Evolutionary conservation across 2,329 filamentous ascomycete genomes (phyloP).

Genomic region (Salinomyces thailandicus): DNA sequence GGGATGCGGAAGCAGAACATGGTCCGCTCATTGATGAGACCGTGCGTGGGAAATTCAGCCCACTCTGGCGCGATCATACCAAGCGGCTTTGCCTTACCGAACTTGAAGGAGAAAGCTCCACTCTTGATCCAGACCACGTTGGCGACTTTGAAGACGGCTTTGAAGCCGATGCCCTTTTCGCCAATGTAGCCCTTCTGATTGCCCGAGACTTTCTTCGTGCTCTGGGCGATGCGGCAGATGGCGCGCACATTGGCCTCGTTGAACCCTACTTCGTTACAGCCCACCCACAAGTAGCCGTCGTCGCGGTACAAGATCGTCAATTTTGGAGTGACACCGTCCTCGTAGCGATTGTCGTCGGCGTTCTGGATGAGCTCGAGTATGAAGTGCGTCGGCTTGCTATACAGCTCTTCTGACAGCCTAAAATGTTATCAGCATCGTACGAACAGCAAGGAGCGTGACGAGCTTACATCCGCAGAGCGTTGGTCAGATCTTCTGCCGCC

Average conservation of each 20-base stretch:
- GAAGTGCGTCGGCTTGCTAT: constrained; percentile 33
- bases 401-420: constrained; percentile 1
- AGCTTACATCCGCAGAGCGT: background rate
- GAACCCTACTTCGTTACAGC: constrained; percentile 43
- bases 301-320: constrained; percentile 22
- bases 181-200: constrained; percentile 35
- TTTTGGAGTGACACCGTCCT: constrained; percentile 6
- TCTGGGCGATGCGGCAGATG: constrained; percentile 38
- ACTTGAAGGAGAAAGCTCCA: constrained; percentile 36
- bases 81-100: constrained; percentile 24
- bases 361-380: constrained; percentile 47
- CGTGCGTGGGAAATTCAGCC: constrained; percentile 14
- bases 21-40: constrained; percentile 10
- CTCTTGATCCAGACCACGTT: constrained; percentile 38
- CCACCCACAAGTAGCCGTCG: constrained; percentile 24
- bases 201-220: constrained; percentile 32
- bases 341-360: constrained; percentile 42
- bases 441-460: background rate
- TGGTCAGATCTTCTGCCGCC: background rate
- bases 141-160: constrained; percentile 41
- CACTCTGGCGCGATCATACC: constrained; percentile 29
- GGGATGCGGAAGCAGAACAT: constrained; percentile 16
- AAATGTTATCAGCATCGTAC: background rate
- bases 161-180: constrained; percentile 44
- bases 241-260: constrained; percentile 32